Base-by-base conservation (phyloP, 139 green algal genomes). In the Chlorella sp. region DNA sequence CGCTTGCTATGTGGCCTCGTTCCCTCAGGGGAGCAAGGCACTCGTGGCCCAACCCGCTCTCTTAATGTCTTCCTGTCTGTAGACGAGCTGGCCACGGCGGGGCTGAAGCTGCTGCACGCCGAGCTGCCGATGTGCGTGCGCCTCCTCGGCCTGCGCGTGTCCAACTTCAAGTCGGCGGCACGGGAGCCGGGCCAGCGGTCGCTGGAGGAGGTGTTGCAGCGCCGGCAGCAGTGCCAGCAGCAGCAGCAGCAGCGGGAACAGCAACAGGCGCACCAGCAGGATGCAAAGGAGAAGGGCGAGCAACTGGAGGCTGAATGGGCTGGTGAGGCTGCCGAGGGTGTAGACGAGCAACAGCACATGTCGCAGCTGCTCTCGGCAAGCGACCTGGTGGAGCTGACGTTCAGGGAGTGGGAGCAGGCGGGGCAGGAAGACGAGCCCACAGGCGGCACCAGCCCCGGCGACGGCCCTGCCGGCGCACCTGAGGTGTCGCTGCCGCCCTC, bases 81-180 rank as follows among this genome's bases (percentile, higher is more conserved):
- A n/a, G 76, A 86, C 3, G 87, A 93, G 42, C 90, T 98, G 59
- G 67, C 86, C 53, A 67, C 74, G 0, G 71, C 65, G 23, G 86
- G 87, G 14, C 79, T 91, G 45, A 74, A 79, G 35, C 79, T 98
- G 71, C 83, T 98, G 73, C 76, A 67, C 3, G 79, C 76, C 2
- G 90, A 97, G 84, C 43, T 93, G 66, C 92, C 90, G 1, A 65
- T 93, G 27, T 82, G 87, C 64, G 48, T 97, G 14, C 86, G 93
- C 36, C 85, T 98, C 5, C 94, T 97, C 83, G 91, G 91, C 1
- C 70, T 97, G 56, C 80, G 93, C 35, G 85, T 94, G 68, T 86
- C 79, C 31, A 81, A 76, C 69, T 93, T 97, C 53, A 12, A 89
- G 71, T 35, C 74, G 42, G 42, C 27, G 40, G 29, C 42, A 43